Conservation (phyloP, 352 stramenopile genomes). For the Globisporangium camurandrum region DNA sequence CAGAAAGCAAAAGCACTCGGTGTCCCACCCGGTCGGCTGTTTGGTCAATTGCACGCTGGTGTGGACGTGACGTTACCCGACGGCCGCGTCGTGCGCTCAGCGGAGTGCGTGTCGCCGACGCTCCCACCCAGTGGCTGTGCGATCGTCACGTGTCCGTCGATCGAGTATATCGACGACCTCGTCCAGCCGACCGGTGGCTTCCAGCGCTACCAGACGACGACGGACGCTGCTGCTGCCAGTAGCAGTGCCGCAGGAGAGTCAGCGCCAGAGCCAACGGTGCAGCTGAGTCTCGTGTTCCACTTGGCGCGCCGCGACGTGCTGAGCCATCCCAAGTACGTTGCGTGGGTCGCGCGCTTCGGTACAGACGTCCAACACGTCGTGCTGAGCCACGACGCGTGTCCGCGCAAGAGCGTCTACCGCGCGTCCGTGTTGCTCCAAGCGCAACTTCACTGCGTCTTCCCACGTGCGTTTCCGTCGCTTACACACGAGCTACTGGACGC, state of each 20-base stretch:
- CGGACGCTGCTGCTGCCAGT: not conserved
- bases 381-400: conserved; percentile 38
- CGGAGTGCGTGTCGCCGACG: conserved; percentile 64
- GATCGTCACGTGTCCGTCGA: conserved; percentile 52
- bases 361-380: conserved; percentile 48
- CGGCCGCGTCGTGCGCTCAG: conserved; percentile 48
- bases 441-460: conserved; percentile 62
- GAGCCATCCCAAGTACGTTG: conserved; percentile 42
- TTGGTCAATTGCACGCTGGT: conserved; percentile 70
- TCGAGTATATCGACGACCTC: conserved; percentile 55
- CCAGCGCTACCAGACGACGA: conserved; percentile 25
- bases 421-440: conserved; percentile 63
- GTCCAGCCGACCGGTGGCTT: conserved; percentile 30
- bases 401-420: conserved; percentile 65
- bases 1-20: conserved; percentile 56
- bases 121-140: conserved; percentile 39
- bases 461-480: conserved; percentile 43
- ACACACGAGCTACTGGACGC: conserved; percentile 36
- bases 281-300: conserved; percentile 63
- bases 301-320: conserved; percentile 40
- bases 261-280: conserved; percentile 22
- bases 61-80: conserved; percentile 69
- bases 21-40: conserved; percentile 70
- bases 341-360: conserved; percentile 55
- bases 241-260: not conserved